phyloP scores from a whole-genome alignment of 352 stramenopile species.

The Globisporangium echinulatum region DNA sequence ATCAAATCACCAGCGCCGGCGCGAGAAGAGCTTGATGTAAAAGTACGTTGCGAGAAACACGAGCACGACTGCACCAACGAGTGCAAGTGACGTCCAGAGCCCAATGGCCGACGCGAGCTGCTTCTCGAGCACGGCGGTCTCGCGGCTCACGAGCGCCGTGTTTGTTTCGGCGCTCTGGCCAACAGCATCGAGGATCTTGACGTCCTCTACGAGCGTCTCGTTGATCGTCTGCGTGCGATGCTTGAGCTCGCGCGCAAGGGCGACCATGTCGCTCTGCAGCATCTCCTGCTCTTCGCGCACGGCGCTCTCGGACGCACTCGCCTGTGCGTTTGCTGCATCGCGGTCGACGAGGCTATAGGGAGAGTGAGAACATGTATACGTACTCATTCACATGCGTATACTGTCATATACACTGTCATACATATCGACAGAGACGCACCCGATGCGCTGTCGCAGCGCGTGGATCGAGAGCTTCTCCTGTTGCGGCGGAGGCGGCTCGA shows the following conservation, averaged over 20 bases:
- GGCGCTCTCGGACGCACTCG: constrained; percentile 32
- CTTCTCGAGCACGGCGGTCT: constrained; percentile 53
- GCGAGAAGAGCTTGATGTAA: constrained; percentile 75
- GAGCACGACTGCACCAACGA: constrained; percentile 50
- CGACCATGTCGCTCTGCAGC: constrained; percentile 73
- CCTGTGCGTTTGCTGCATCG: constrained; percentile 12
- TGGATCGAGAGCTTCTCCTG: constrained; percentile 52
- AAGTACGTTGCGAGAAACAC: constrained; percentile 69
- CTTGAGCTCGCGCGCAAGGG: constrained; percentile 65
- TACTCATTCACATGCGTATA: no score
- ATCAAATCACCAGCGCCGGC: constrained; percentile 30
- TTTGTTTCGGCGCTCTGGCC: constrained; percentile 67
- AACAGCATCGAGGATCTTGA: constrained; percentile 71
- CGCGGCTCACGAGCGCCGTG: constrained; percentile 46
- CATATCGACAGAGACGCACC: constrained; percentile 15
- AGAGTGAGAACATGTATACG: neutral
- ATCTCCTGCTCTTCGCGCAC: constrained; percentile 58
- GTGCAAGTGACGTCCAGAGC: constrained; percentile 66
- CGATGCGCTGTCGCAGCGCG: constrained; percentile 50
- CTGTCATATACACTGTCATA: no score
- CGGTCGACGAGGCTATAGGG: constrained; percentile 30
- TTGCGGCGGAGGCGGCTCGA: constrained; percentile 23
- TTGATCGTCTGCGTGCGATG: constrained; percentile 71
- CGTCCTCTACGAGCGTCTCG: constrained; percentile 56
- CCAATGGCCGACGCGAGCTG: constrained; percentile 69